Percentiles rank a stretch among this genome's conserved stretches.
phyloP scores from a whole-genome alignment of 768 basidiomycete species.

The Suillus clintonianus region DNA sequence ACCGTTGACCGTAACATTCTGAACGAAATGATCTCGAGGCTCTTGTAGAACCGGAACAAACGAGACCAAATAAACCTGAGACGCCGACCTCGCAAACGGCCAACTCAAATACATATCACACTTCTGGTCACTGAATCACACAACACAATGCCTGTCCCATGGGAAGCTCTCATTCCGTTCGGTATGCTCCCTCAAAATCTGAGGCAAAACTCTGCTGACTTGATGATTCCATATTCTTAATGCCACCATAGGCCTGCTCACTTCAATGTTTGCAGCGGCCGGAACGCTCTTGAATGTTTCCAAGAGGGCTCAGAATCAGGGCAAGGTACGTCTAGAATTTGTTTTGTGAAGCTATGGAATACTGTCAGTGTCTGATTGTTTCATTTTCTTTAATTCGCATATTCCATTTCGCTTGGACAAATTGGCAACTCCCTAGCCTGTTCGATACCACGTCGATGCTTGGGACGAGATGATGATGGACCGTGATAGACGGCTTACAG shows the following conservation, averaged over 20 bases:
- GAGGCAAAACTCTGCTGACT: not conserved
- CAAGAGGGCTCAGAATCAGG: slow-evolving; percentile 80
- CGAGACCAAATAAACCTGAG: slow-evolving; percentile 17
- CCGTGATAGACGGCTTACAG: slow-evolving; percentile 85
- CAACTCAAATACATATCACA: not conserved
- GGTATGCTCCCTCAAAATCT: slow-evolving; percentile 45
- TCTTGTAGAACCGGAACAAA: slow-evolving; percentile 14
- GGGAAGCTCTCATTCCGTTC: slow-evolving; percentile 96
- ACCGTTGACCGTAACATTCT: not conserved
- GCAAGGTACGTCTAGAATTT: slow-evolving; percentile 63
- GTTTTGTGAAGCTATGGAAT: not conserved
- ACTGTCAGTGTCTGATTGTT: not conserved
- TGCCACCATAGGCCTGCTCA: slow-evolving; percentile 64
- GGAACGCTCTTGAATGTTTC: slow-evolving; percentile 85
- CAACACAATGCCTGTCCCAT: slow-evolving; percentile 86
- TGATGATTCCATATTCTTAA: slow-evolving; percentile 7
- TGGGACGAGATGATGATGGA: slow-evolving; percentile 99
- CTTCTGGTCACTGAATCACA: not conserved
- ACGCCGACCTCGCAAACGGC: not conserved
- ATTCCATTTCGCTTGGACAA: not conserved
- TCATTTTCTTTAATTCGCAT: not conserved
- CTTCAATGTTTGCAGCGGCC: slow-evolving; percentile 86
- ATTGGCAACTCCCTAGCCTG: slow-evolving; percentile 50
- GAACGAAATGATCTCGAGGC: not conserved
- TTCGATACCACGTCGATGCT: slow-evolving; percentile 80